Base-by-base conservation (phyloP, 768 basidiomycete species). In the Inosperma sp. region DNA sequence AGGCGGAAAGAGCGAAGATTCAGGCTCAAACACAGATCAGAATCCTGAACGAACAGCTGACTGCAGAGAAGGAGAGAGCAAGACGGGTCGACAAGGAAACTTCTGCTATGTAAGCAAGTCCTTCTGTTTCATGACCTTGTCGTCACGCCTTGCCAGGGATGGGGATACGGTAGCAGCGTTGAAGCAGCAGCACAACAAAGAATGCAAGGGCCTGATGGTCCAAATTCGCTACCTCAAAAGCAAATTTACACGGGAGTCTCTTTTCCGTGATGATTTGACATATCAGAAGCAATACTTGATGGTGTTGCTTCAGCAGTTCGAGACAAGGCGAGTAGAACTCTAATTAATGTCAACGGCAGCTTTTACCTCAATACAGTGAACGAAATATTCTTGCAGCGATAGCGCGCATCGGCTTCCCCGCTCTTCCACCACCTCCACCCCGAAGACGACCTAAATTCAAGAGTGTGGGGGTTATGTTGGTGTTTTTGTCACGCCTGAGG, bases 221-320 rank as follows among this genome's bases (percentile, higher is more conserved):
- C 92, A 96, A 65, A 92, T 96, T 52, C 79, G 77, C 34, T 97
- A 96, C 68, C 75, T 98, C 58, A 95, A 98, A 65, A 86, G 88
- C 48, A 92, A 91, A 63, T 94, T 85, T 67, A 86, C 81, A 3
- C 79, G 95, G 21, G 96, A 99, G 69, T 80, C 84, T 8, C 75
- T 76, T 1, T 80, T 96, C 73, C 80, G 95, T 27, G 74, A 73
- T 52, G 84, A 83, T 58, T 74, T 97, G 37, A 73, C 77, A 13
- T 83, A 92, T 60, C 96, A 98, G 72, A 99, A 99, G 64, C 72
- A 78, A 40, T 97, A 97, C 64, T 74, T 98, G 9, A 71, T 93
- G 7, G 68, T 83, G 3, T 72, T 94, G n/a, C 68, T 96, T 21
- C 64, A 78, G 17, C 76, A 78, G 51, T 81, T 84, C 50, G 84